phyloP scores from a whole-genome alignment of 2,329 filamentous ascomycete species.

The Talaromyces sp. region DNA sequence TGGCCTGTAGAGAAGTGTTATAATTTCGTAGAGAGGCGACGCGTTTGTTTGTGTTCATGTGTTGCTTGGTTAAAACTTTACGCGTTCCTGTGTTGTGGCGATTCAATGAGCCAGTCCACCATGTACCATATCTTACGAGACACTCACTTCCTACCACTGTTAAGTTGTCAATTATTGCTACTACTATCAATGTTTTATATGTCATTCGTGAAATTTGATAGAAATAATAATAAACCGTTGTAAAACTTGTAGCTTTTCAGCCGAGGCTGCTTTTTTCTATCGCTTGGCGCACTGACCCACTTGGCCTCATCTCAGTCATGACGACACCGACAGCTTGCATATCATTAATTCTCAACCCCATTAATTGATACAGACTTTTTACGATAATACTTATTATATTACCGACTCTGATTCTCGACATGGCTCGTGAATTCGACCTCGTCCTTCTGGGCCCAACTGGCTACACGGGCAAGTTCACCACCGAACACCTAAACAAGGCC shows the following conservation, averaged over 20 bases:
- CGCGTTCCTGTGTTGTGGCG: too few relatives aligned
- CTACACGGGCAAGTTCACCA: conserved; percentile 74
- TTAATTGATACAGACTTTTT: too few relatives aligned
- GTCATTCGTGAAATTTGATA: too few relatives aligned
- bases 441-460: conserved; percentile 66
- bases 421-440: conserved; percentile 51
- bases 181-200: background rate
- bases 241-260: background rate
- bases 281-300: background rate
- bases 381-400: too few relatives aligned
- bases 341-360: background rate
- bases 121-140: too few relatives aligned
- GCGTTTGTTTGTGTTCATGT: too few relatives aligned
- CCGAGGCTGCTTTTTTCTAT: background rate
- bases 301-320: background rate
- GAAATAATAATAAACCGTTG: background rate
- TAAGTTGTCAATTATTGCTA: too few relatives aligned
- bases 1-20: conserved; percentile 32
- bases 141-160: too few relatives aligned
- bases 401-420: background rate
- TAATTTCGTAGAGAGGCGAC: background rate
- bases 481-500: conserved; percentile 65
- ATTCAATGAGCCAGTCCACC: too few relatives aligned
- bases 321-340: background rate
- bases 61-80: too few relatives aligned